These are phyloP conservation scores for Arctostaphylos glauca DNA, from an alignment of 148 eudicot species.

Conservation along the genomic window DNA sequence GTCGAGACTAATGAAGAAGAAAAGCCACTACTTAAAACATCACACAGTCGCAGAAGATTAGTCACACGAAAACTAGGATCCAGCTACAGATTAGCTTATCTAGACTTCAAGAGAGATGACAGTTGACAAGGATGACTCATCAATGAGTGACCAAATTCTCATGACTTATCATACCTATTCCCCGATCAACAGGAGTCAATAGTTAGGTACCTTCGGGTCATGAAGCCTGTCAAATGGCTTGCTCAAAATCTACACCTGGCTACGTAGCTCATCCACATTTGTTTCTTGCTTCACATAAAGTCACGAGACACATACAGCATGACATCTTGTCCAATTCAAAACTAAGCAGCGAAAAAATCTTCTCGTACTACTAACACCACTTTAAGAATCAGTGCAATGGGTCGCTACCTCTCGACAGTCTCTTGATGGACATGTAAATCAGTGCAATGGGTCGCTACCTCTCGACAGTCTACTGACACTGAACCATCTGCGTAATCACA, in stretches of 20 bases:
- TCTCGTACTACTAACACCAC: background rate
- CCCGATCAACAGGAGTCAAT: background rate
- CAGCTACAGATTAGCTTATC: background rate
- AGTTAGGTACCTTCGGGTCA: background rate
- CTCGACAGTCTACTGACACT: background rate
- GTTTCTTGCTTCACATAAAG: background rate
- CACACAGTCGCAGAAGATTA: background rate
- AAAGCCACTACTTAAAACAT: constrained; percentile 2
- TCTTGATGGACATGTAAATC: background rate
- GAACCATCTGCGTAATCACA: background rate
- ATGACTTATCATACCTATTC: background rate
- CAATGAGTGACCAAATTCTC: background rate
- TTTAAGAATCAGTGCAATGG: background rate
- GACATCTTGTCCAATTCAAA: background rate
- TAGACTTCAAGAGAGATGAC: background rate
- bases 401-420: background rate
- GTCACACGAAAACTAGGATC: background rate
- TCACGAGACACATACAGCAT: background rate
- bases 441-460: background rate
- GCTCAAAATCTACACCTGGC: background rate
- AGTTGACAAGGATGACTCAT: background rate
- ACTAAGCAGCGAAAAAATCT: background rate
- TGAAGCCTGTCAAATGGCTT: background rate
- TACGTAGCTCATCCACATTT: background rate
- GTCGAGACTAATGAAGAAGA: background rate